Evolutionary conservation across 257 asterid species (phyloP), one percentile per base, ranked within the genome.

Genomic region (Schizonepeta tenuifolia): DNA sequence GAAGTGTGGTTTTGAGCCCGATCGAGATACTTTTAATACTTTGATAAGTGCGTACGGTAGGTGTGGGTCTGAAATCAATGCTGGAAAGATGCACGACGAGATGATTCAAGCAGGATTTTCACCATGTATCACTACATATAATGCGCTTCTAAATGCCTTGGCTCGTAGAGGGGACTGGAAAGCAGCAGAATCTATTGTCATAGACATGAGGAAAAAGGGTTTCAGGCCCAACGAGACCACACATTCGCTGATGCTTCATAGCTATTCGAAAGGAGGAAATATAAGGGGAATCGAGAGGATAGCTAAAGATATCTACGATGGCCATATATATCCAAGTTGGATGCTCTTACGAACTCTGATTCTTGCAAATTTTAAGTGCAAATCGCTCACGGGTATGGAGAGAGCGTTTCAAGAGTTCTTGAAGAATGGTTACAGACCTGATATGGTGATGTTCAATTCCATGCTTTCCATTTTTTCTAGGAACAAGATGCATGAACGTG

Each of bases 241-340:
- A 2, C 83, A 88, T 58, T 90, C 97, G 0, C 70, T 91, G 83
- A 83, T 94, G 95, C 90, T 94, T 55, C 96, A 91, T 56, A 80
- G 95, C 86, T 82, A 91, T 83, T 86, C 98, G 4, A 91, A 88
- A 72, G 96, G 98, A 56, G 88, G 97, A 70, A 85, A 91, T 51
- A 77, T 86, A 46, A 80, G 86, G 72, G 99, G 96, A 62, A 76
- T 94, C 13, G 98, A 94, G 65, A 90, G 79, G 72, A 85, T 88
- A 22, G 93, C 98, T 15, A 81, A 85, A 72, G 92, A 87, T 63
- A 90, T 94, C 15, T 94, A 94, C 11, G 95, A 85, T 21, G 95
- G 98, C 4, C 87, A 71, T n/a, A 91, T 91, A 71, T 94, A 75
- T 83, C 95, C 98, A 0, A 94, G 99, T 70, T 92, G 98, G 97